These are phyloP conservation scores for Lactuca sativa DNA, from an alignment of 129 eudicot genomes.

Conservation along the genomic window DNA sequence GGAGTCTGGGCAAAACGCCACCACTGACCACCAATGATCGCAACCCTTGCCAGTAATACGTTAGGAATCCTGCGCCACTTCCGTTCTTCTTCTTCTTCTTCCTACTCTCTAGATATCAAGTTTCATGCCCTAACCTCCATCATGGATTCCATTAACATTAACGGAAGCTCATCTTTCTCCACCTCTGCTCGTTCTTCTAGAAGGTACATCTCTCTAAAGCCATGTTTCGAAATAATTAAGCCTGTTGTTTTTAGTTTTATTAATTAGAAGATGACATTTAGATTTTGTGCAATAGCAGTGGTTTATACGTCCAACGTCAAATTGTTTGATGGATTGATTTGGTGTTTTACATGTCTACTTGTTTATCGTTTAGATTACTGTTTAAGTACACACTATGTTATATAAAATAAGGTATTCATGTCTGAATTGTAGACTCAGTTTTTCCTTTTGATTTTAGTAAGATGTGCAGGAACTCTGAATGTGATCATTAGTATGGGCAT, in stretches of 20 bases:
- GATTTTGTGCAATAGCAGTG: no score
- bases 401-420: no score
- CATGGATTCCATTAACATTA: slow-evolving; percentile 16
- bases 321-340: neutral
- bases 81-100: slow-evolving; percentile 14
- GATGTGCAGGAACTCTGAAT: no score
- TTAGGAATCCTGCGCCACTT: slow-evolving; percentile 33
- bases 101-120: slow-evolving; percentile 4
- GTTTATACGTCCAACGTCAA: no score
- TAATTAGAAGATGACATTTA: no score
- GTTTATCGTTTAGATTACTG: neutral
- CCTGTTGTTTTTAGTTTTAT: neutral
- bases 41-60: slow-evolving; percentile 22
- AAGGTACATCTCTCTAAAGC: slow-evolving; percentile 24
- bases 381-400: neutral
- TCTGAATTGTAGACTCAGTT: neutral
- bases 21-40: slow-evolving; percentile 14
- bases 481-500: no score
- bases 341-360: neutral
- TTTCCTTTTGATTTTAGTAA: no score
- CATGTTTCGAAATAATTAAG: neutral
- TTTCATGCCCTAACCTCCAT: slow-evolving; percentile 11
- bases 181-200: slow-evolving; percentile 24
- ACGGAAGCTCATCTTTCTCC: slow-evolving; percentile 33
- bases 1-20: neutral